Evolutionary conservation across 306 rosid species (phyloP).

Genomic region (Ammopiptanthus mongolicus): DNA sequence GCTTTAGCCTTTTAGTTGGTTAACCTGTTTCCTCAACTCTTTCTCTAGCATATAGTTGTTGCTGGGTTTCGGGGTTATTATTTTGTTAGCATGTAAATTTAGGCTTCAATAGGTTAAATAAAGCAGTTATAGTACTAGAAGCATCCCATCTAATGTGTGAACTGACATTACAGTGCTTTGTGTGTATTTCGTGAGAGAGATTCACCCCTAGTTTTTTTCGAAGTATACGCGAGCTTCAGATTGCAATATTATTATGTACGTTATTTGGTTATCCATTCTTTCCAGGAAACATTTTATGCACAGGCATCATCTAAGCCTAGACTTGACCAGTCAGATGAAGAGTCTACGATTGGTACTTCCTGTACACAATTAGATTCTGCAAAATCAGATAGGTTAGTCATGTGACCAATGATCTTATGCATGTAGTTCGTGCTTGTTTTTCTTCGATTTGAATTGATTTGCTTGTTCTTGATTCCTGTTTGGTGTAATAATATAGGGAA

Average conservation of each 20-base stretch:
- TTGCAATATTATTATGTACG: not conserved
- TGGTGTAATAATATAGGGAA: conserved; percentile 44
- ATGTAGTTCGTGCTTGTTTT: not conserved
- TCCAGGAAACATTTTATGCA: conserved; percentile 26
- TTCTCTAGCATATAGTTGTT: not conserved
- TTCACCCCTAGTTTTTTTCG: not conserved
- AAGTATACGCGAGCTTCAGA: not conserved
- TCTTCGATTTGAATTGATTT: not conserved
- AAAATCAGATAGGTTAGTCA: conserved; percentile 52
- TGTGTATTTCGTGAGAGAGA: not conserved
- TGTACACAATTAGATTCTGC: conserved; percentile 12
- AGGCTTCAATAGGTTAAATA: not conserved
- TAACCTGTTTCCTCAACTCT: not conserved
- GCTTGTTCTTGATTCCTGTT: not conserved
- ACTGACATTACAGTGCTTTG: not conserved
- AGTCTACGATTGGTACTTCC: conserved; percentile 15
- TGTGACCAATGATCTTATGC: conserved; percentile 4
- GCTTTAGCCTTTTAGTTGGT: not conserved
- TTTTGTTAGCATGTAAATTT: not conserved
- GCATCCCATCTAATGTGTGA: not conserved
- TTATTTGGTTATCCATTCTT: conserved; percentile 12
- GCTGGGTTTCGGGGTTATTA: not conserved
- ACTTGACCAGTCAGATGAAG: conserved; percentile 21
- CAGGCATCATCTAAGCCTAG: conserved; percentile 14
- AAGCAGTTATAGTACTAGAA: not conserved